Percentiles rank a stretch among this genome's conserved stretches.
These are phyloP conservation scores for Acaromyces ingoldii DNA, from an alignment of 1,284 basidiomycete species.

Conservation along the genomic window DNA sequence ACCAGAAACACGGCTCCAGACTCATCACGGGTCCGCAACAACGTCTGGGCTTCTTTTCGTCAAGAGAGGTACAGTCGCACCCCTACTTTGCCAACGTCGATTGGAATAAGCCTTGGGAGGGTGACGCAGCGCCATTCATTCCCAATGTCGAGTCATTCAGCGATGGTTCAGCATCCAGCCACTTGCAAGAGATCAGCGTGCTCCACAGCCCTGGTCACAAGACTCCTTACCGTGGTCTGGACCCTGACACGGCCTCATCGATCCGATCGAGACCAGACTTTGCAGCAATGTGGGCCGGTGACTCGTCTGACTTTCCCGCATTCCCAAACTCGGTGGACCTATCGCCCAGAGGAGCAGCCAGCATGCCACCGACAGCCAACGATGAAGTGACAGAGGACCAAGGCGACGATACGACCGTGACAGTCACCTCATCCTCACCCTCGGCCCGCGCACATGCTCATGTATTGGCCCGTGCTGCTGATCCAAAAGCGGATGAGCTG, in stretches of 20 bases:
- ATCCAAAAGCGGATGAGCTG: too few species aligned
- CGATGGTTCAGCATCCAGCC: neutral
- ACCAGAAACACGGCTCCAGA: too few species aligned
- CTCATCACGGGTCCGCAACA: constrained; percentile 18
- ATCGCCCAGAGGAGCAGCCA: neutral
- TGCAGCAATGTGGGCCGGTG: constrained; percentile 25
- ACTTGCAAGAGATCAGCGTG: constrained; percentile 14
- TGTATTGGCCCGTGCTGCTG: too few species aligned
- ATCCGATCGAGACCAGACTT: too few species aligned
- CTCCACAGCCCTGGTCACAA: constrained; percentile 17
- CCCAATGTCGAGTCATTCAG: constrained; percentile 16
- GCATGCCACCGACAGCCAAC: neutral
- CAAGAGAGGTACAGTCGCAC: constrained; percentile 31
- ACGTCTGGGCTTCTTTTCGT: constrained; percentile 29
- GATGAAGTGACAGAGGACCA: neutral
- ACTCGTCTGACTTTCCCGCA: constrained; percentile 40
- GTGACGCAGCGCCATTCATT: constrained; percentile 29
- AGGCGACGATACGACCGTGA: neutral
- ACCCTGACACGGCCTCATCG: too few species aligned
- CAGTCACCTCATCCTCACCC: neutral
- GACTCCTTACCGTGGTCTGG: too few species aligned
- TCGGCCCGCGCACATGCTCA: neutral
- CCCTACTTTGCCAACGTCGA: constrained; percentile 29
- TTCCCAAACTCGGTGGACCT: constrained; percentile 34
- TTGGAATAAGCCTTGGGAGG: constrained; percentile 31